A percentile compares a stretch with the other conserved stretches of the same genome.
phyloP scores from a whole-genome alignment of 495 filamentous ascomycete species.

The Penicillium samsonianum region DNA sequence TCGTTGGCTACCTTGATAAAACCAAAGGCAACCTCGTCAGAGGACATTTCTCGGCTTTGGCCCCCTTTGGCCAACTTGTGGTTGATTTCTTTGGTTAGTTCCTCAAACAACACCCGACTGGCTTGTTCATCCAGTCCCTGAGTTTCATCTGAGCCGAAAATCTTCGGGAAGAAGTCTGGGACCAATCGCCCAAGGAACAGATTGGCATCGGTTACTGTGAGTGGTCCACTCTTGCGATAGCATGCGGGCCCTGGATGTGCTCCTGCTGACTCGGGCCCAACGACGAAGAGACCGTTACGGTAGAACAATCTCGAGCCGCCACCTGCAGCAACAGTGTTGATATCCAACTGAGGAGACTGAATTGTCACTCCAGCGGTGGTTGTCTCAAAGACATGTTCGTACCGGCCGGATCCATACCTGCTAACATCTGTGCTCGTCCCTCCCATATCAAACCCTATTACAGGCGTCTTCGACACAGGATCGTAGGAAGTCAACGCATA shows the following conservation, averaged over 20 bases:
- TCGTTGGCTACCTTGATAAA: constrained; percentile 76
- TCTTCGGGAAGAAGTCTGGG: constrained; percentile 91
- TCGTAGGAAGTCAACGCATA: constrained; percentile 90
- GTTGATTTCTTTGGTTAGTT: constrained; percentile 75
- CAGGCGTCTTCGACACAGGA: constrained; percentile 71
- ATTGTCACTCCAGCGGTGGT: constrained; percentile 92
- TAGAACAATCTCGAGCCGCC: constrained; percentile 84
- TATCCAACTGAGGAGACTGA: constrained; percentile 89
- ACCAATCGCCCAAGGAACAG: constrained; percentile 80
- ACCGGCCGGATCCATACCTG: constrained; percentile 68
- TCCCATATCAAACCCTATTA: constrained; percentile 95
- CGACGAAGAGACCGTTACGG: constrained; percentile 83
- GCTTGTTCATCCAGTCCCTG: constrained; percentile 74
- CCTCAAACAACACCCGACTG: constrained; percentile 65
- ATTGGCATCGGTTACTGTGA: constrained; percentile 92
- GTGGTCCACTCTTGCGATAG: constrained; percentile 85
- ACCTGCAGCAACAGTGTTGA: constrained; percentile 94
- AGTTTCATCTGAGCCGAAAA: constrained; percentile 84
- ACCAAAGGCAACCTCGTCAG: constrained; percentile 84
- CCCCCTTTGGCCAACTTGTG: constrained; percentile 40
- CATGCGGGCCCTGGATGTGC: constrained; percentile 90
- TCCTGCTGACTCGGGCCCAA: constrained; percentile 87
- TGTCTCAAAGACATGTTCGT: constrained; percentile 93
- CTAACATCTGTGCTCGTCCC: constrained; percentile 92
- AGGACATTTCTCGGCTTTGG: constrained; percentile 64